Evolutionary conservation across 192 early-diverging fungal genomes (phyloP), one percentile per base, ranked within the genome.

Genomic region (Backusella tuberculispora): DNA sequence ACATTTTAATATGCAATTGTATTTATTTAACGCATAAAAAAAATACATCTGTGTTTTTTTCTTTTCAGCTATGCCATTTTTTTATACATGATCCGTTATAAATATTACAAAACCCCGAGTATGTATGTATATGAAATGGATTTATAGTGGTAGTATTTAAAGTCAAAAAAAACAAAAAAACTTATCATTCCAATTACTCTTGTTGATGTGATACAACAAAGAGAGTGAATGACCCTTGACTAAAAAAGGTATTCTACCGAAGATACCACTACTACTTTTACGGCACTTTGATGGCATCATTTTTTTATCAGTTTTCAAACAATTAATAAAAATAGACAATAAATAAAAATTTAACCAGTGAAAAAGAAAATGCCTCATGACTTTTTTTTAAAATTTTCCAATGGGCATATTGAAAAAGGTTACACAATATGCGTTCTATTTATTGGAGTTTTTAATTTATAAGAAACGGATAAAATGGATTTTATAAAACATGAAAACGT

Each of bases 341-440:
- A 56, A 56, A 56, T 56, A 56, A 56, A 17, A 21, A 7, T 56
- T n/a, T 56, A 60, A 60, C 53, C 53, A 60, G 26, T 60, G 21
- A 21, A 60, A 24, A 26, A 8, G 53, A 5, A 12, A 13, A 60
- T 60, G 53, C 21, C 53, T 56, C 50, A 56, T 56, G 50, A n/a
- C 24, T 56, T 10, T 56, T 21, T 56, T 56, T 12, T 45, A 12
- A 56, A 56, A 56, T 56, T 56, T 56, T n/a, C 19, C 10, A 60
- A 24, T 26, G 17, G 21, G 19, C 53, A 24, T 9, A 26, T 60
- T 19, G 29, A 34, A 34, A 5, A 1, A 26, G 53, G 53, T 60
- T 12, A 5, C 9, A 60, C 53, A 60, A 10, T 24, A 60, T 60
- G 50, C 19, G 26, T 60, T 24, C 21, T 60, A 60, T 60, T 60